Base-by-base conservation (phyloP, 352 stramenopile species). In the Globisporangium okanoganense region DNA sequence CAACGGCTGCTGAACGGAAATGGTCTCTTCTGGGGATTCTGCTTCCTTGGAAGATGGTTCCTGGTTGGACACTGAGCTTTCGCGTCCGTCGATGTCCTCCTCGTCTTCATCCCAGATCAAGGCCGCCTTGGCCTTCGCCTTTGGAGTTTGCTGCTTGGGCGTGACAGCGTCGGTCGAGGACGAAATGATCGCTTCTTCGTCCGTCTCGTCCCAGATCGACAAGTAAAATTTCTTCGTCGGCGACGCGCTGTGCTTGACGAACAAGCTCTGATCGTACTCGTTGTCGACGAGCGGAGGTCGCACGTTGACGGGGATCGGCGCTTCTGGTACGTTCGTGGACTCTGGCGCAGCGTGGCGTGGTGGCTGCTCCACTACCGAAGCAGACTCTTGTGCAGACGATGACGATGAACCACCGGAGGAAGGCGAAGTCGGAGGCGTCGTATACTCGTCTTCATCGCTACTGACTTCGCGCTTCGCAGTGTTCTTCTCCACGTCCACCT, bases 371-470 rank as follows among this genome's bases (percentile, higher is more conserved):
- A 38, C 38, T 36, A 50, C 38, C 22, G 31, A 47, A 12, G 31
- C 35, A n/a, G n/a, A n/a, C n/a, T n/a, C n/a, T 20, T 33, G 31
- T 13, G 18, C 36, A 5, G 57, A 43, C 2, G 58, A 51, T 12
- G 47, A 49, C 27, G 33, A 41, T 41, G n/a, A n/a, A n/a, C 36
- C 58, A 5, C 56, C 56, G 2, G 58, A 64, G 12, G 58, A 64
- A n/a, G 58, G 58, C 38, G 58, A 64, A 5, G 58, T 64, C 38
- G 58, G 58, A 4, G 58, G 58, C 13, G 58, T 64, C n/a, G 33
- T 40, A 29, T 44, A 58, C 9, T 57, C 58, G 27, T 64, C 58
- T 9, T 64, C 58, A 20, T 64, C 58, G 27, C 58, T 64, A n/a
- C 35, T 51, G n/a, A 22, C 8, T 5, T 64, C 36, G 7, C 48